phyloP scores from a whole-genome alignment of 306 rosid genomes.

The Mimosa bimucronata region DNA sequence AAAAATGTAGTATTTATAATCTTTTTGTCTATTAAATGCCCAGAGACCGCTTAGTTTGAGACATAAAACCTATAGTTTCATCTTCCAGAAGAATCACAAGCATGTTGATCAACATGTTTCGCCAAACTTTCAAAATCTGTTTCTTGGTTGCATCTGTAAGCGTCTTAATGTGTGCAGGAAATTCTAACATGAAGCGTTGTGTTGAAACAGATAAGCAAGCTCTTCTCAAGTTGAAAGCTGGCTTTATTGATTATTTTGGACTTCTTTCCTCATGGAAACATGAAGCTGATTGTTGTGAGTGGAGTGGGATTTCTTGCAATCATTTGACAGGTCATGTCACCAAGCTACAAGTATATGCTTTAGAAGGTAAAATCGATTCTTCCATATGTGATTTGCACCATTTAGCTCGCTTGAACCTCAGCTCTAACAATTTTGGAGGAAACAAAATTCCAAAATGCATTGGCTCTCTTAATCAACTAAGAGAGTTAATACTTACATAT shows the following conservation, averaged over 20 bases:
- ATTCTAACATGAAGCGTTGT: not conserved
- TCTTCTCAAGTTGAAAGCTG: not conserved
- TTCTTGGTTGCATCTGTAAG: not conserved
- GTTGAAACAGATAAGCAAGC: not conserved
- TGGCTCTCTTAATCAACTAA: not conserved
- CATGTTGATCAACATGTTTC: not conserved
- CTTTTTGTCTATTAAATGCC: not conserved
- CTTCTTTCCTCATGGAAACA: not conserved
- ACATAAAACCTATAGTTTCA: not conserved
- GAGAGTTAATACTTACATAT: slow-evolving; percentile 12
- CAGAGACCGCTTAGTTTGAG: not conserved
- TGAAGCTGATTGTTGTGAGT: not conserved
- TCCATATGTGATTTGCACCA: not conserved
- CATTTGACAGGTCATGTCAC: not conserved
- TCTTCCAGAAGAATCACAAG: not conserved
- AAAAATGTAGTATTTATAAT: too few relatives aligned
- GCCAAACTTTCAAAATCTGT: not conserved
- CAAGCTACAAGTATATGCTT: not conserved
- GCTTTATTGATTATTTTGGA: not conserved
- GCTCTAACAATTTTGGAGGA: not conserved
- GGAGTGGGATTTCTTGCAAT: not conserved
- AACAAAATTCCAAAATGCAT: not conserved
- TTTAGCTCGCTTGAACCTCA: not conserved
- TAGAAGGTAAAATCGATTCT: not conserved
- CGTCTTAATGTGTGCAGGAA: not conserved